Evolutionary conservation across 352 stramenopile genomes (phyloP), one percentile per base, ranked within the genome.

Genomic region (Phytophthora meadii): DNA sequence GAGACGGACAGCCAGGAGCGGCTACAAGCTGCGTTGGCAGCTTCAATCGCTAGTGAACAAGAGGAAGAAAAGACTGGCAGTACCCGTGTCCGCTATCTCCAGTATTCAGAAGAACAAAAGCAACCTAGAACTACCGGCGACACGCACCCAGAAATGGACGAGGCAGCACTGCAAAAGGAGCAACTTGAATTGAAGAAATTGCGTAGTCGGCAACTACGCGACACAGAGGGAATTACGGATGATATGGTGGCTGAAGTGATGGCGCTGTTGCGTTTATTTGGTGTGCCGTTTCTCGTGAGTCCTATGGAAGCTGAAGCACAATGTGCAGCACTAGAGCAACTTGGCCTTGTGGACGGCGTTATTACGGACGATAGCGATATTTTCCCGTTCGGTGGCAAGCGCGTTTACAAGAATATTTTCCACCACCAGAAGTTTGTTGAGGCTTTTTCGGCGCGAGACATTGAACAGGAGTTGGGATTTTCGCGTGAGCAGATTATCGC

Each of bases 371-470:
- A 99, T 76, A 98, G 88, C 51, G 88, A 96, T 60, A 94, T 96
- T 32, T 96, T 96, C 51, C 79, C 84, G 8, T 99, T 99, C 74
- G 98, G 98, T 14, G 97, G 89, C 12, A 74, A 86, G 41, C 83
- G 71, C 25, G 88, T 99, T 15, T 99, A 99, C 82, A 98, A 98
- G 67, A 99, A 99, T 73, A 99, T 99, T 68, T 99, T 99, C 63
- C 94, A 99, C 59, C 94, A 99, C 59, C 88, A 98, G 54, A 99
- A 99, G 68, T 99, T 98, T 74, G 98, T 99, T 9, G 98, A 99
- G 81, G 97, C 90, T 2, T 99, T 99, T 74, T 90, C 87, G 36
- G 89, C 94, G 6, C 67, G 84, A 17, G 97, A 99, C 67, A 90
- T 98, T 17, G 67, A 98, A 63, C 78, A 76, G 27, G 97, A 99